Percentiles rank a stretch among this genome's conserved stretches.
Evolutionary conservation across 192 early-diverging fungal species (phyloP).

Genomic region (Coemansia sp.): DNA sequence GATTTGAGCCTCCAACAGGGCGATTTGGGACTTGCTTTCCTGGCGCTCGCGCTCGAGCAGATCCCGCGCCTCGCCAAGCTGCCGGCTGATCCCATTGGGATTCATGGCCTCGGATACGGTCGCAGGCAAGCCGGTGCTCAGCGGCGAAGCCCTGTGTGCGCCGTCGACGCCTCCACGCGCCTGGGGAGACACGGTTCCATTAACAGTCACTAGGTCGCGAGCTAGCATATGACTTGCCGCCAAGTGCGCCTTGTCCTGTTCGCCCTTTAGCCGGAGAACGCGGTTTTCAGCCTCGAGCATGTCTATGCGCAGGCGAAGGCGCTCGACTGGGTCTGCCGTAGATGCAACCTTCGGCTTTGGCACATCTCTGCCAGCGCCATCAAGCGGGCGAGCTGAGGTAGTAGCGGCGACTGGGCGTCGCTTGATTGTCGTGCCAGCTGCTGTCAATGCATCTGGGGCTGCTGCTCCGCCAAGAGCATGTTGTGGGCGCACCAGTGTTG

Average conservation of each 20-base stretch:
- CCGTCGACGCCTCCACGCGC: neutral
- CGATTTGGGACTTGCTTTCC: constrained; percentile 21
- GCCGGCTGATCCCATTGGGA: constrained; percentile 6
- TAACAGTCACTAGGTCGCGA: constrained; percentile 31
- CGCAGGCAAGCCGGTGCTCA: neutral
- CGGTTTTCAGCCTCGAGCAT: constrained; percentile 74
- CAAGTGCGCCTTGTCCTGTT: constrained; percentile 61
- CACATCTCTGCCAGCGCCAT: neutral
- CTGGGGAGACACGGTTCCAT: constrained; percentile 23
- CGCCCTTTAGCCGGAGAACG: constrained; percentile 66
- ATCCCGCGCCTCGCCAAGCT: constrained; percentile 29
- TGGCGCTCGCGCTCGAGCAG: constrained; percentile 42
- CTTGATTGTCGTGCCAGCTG: neutral
- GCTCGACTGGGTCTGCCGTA: constrained; percentile 42
- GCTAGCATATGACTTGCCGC: constrained; percentile 64
- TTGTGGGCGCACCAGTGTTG: neutral
- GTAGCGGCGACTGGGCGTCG: constrained; percentile 9
- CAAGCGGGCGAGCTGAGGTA: constrained; percentile 1
- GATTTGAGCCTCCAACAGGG: constrained; percentile 26
- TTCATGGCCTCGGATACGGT: neutral
- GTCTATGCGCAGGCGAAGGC: constrained; percentile 66
- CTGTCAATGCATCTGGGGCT: neutral
- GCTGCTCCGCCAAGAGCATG: neutral
- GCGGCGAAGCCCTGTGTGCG: neutral
- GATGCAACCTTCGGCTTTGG: neutral